Percentiles rank a stretch among this genome's conserved stretches.
phyloP scores from a whole-genome alignment of 768 basidiomycete species.

The Tricholoma hemisulphureum region DNA sequence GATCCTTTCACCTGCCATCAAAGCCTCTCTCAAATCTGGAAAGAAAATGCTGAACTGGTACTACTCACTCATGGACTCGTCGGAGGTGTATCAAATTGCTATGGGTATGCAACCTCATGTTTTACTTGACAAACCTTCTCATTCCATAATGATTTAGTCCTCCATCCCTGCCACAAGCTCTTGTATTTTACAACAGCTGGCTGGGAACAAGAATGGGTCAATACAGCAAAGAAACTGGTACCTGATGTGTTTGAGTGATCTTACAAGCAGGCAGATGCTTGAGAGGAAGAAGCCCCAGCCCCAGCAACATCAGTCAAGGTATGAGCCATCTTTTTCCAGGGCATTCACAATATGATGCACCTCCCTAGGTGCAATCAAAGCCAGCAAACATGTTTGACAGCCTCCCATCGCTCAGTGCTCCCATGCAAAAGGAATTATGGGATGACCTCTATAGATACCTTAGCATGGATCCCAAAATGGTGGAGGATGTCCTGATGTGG shows the following conservation, averaged over 20 bases:
- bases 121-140: neutral
- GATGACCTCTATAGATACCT: slow-evolving; percentile 32
- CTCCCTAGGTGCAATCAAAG: slow-evolving; percentile 3
- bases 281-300: neutral
- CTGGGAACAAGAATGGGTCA: slow-evolving; percentile 30
- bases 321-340: slow-evolving; percentile 22
- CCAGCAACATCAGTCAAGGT: slow-evolving; percentile 24
- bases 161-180: slow-evolving; percentile 35
- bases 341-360: slow-evolving; percentile 9
- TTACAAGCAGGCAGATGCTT: neutral
- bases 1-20: slow-evolving; percentile 11
- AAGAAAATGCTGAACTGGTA: slow-evolving; percentile 28
- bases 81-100: neutral
- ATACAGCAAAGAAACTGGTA: slow-evolving; percentile 16
- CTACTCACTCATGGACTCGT: neutral
- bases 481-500: slow-evolving; percentile 28
- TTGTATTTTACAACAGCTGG: slow-evolving; percentile 26
- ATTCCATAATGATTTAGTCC: slow-evolving; percentile 19
- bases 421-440: neutral
- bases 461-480: slow-evolving; percentile 20
- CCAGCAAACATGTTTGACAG: neutral
- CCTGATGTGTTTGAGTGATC: slow-evolving; percentile 14
- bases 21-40: slow-evolving; percentile 16
- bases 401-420: neutral
- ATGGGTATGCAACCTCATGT: neutral